A percentile compares a stretch with the other conserved stretches of the same genome.
Evolutionary conservation across 257 asterid species (phyloP).

Genomic region (Echites panduratus): DNA sequence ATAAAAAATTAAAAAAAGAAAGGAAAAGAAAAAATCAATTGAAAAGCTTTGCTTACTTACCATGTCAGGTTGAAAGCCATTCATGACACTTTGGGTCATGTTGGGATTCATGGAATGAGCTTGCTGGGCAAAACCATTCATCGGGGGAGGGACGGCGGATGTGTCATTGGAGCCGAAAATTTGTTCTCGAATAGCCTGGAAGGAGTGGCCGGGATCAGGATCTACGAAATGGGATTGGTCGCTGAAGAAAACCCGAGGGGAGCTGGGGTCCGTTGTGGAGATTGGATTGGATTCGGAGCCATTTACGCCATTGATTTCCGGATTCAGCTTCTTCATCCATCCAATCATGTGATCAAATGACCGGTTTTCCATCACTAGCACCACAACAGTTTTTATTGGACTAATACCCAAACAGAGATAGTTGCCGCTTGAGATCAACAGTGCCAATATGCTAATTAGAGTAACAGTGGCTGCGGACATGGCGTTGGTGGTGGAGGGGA

Average conservation of each 20-base stretch:
- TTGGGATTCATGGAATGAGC: conserved; percentile 61
- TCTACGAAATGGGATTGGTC: conserved; percentile 62
- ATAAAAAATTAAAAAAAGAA: too few relatives aligned
- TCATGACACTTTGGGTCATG: conserved; percentile 73
- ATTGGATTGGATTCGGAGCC: conserved; percentile 64
- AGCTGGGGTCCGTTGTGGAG: conserved; percentile 43
- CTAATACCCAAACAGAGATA: conserved; percentile 14
- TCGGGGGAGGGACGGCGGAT: conserved; percentile 41
- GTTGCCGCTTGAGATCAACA: not conserved
- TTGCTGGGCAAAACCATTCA: conserved; percentile 90
- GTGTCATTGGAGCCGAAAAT: conserved; percentile 61
- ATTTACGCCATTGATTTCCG: conserved; percentile 65
- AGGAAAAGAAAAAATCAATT: not conserved
- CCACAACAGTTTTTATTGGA: conserved; percentile 80
- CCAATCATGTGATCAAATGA: conserved; percentile 98
- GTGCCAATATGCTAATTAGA: not conserved
- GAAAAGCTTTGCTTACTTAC: conserved; percentile 23
- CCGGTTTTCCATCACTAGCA: conserved; percentile 88
- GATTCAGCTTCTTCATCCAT: conserved; percentile 88
- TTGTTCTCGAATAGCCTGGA: conserved; percentile 82
- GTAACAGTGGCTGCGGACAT: not conserved
- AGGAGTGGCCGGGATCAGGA: conserved; percentile 95
- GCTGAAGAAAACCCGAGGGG: conserved; percentile 40
- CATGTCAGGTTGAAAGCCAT: conserved; percentile 75
- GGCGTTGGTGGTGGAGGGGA: not conserved